Percentiles rank a stretch among this genome's conserved stretches.
Conservation (phyloP, 148 eudicot species). For the Cornus controversa region DNA sequence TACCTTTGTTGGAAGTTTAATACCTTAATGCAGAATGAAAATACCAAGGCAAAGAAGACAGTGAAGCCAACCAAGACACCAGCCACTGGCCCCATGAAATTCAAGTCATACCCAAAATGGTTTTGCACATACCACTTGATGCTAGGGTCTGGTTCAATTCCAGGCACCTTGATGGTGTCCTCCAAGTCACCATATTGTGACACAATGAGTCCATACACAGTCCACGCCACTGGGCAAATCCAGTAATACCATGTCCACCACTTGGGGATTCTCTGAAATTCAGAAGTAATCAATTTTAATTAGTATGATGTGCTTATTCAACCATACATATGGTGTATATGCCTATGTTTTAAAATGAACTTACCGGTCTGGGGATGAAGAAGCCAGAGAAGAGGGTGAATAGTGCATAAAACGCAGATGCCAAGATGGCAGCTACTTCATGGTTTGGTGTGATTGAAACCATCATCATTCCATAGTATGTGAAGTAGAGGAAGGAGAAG, state of each 20-base stretch:
- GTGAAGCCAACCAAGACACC: constrained; percentile 18
- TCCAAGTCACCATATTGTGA: constrained; percentile 38
- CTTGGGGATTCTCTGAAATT: constrained; percentile 76
- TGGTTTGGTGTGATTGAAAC: constrained; percentile 84
- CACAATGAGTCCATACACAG: constrained; percentile 37
- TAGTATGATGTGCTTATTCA: constrained; percentile 23
- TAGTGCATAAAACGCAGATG: constrained; percentile 80
- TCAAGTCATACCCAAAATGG: constrained; percentile 67
- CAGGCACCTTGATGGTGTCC: constrained; percentile 16
- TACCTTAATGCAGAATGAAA: constrained; percentile 61
- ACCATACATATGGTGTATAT: neutral
- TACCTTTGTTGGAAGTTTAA: constrained; percentile 93
- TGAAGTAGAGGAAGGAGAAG: neutral
- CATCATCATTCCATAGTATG: constrained; percentile 93
- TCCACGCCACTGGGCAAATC: constrained; percentile 36
- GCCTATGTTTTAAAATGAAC: constrained; percentile 14
- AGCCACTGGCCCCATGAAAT: constrained; percentile 27
- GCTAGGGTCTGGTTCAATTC: constrained; percentile 17
- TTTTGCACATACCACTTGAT: constrained; percentile 38
- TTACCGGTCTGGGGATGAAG: constrained; percentile 89
- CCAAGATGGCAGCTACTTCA: constrained; percentile 84
- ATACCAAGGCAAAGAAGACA: constrained; percentile 27
- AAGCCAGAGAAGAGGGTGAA: constrained; percentile 97
- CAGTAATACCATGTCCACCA: constrained; percentile 49
- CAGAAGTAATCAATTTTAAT: neutral